Conservation (phyloP, 345 rosid genomes). For the Lagerstroemia speciosa region DNA sequence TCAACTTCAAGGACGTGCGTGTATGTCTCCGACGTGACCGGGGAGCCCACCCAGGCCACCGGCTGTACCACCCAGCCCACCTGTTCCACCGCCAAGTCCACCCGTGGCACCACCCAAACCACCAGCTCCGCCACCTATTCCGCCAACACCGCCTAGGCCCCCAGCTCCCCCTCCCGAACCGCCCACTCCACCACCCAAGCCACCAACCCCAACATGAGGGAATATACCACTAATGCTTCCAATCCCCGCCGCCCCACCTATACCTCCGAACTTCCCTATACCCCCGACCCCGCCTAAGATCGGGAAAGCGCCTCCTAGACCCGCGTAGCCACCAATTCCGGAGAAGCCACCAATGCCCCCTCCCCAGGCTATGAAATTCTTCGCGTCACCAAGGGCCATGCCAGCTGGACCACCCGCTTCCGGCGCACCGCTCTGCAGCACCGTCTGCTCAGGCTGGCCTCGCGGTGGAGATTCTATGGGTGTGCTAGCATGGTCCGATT, state of each 20-base stretch:
- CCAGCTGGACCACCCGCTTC: slow-evolving; percentile 28
- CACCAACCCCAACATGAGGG: slow-evolving; percentile 14
- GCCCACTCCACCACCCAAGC: slow-evolving; percentile 23
- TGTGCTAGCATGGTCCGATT: too few relatives aligned
- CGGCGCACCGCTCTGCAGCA: not conserved
- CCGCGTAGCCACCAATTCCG: slow-evolving; percentile 65
- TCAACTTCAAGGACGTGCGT: too few relatives aligned
- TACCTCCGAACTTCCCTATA: slow-evolving; percentile 38
- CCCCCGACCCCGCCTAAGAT: slow-evolving; percentile 48
- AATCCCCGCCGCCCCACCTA: slow-evolving; percentile 43
- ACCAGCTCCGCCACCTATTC: slow-evolving; percentile 16
- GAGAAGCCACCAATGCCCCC: slow-evolving; percentile 82
- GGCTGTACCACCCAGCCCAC: slow-evolving; percentile 13
- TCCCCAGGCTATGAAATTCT: slow-evolving; percentile 37
- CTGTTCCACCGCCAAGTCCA: not conserved
- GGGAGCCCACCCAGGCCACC: slow-evolving; percentile 4
- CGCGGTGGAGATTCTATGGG: too few relatives aligned
- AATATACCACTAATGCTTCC: too few relatives aligned
- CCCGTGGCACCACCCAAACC: slow-evolving; percentile 24
- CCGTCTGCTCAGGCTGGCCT: not conserved
- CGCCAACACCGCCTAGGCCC: too few relatives aligned
- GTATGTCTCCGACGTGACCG: too few relatives aligned
- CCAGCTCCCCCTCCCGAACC: too few relatives aligned
- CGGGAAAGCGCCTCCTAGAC: slow-evolving; percentile 44
- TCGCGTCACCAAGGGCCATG: slow-evolving; percentile 38